These are phyloP conservation scores for Lathyrus aphaca DNA, from an alignment of 306 rosid species.

Conservation along the genomic window DNA sequence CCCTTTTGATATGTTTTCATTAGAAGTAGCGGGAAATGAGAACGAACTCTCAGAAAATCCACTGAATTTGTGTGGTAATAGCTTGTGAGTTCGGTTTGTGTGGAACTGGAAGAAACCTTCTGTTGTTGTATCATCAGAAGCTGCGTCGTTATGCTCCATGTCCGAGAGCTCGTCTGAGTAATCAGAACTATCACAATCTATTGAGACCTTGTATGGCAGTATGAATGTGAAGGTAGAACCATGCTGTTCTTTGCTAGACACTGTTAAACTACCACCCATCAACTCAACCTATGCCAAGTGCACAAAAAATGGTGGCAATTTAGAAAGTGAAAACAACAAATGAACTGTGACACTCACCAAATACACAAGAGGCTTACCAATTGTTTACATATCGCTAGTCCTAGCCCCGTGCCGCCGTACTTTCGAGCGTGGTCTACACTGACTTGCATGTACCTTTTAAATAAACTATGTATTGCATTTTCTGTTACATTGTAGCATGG, in stretches of 20 bases:
- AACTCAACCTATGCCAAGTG: constrained; percentile 70
- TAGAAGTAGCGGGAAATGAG: constrained; percentile 44
- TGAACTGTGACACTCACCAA: not conserved
- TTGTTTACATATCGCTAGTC: constrained; percentile 96
- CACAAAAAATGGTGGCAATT: too few species aligned
- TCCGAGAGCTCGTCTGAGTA: constrained; percentile 78
- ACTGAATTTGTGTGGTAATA: constrained; percentile 58
- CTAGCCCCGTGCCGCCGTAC: constrained; percentile 96
- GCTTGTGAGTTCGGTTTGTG: constrained; percentile 52
- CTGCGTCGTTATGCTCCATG: constrained; percentile 51
- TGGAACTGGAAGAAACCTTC: constrained; percentile 88
- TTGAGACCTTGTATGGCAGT: constrained; percentile 83
- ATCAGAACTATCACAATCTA: constrained; percentile 56
- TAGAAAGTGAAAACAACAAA: too few species aligned
- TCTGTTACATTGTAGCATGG: constrained; percentile 52
- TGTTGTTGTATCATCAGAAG: constrained; percentile 48
- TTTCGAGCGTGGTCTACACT: constrained; percentile 95
- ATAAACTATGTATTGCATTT: constrained; percentile 75
- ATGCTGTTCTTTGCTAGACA: constrained; percentile 69
- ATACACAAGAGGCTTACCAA: constrained; percentile 55
- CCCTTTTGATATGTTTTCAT: constrained; percentile 40
- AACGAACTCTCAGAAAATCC: constrained; percentile 49
- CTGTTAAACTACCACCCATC: constrained; percentile 89
- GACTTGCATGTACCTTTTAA: constrained; percentile 96
- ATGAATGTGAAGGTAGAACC: constrained; percentile 93